Base-by-base conservation (phyloP, 768 basidiomycete species). In the Russula emetica region DNA sequence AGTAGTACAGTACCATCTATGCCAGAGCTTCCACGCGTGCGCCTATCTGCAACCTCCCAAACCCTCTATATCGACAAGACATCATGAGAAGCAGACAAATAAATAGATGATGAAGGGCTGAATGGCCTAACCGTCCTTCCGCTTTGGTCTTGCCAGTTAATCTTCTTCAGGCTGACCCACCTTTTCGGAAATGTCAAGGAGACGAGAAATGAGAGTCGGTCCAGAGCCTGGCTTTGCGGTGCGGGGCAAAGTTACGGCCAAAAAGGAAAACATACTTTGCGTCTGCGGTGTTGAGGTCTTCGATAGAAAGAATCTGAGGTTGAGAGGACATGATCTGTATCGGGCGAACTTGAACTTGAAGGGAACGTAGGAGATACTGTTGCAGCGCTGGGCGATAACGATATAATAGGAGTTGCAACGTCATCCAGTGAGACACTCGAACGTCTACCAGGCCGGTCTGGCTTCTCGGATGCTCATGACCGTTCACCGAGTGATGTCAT, bases 11-110 rank as follows among this genome's bases (percentile, higher is more conserved):
- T 54, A 91, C 92, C 92, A 76, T 97, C 95, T 61, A 94, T 82
- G 0, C 88, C 92, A 13, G 85, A 83, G 5, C 83, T 79, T 54
- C 84, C 84, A 49, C 90, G 82, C 14, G 91, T 93, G 71, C 85
- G 90, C 42, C 95, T 81, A 69, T 91, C 86, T 11, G 94, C 94
- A 63, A 79, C 86, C 75, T 97, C 95, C 94, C 95, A 98, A n/a
- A 81, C 70, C 61, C 93, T 78, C 88, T 95, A 69, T 94, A 69
- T 11, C 53, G 16, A 54, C 8, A 54, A 59, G 61, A n/a, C 18
- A 53, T 16, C 28, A 20, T 54, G 42, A 57, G 30, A 36, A 28
- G 3, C 10, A 32, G 44, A 54, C 38, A n/a, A 30, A 30, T 32
- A 20, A 36, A 44, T 20, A 20, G 20, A 11, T 24, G 7, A 13